phyloP scores from a whole-genome alignment of 2,329 filamentous ascomycete species.

The Verticillium dahliae region DNA sequence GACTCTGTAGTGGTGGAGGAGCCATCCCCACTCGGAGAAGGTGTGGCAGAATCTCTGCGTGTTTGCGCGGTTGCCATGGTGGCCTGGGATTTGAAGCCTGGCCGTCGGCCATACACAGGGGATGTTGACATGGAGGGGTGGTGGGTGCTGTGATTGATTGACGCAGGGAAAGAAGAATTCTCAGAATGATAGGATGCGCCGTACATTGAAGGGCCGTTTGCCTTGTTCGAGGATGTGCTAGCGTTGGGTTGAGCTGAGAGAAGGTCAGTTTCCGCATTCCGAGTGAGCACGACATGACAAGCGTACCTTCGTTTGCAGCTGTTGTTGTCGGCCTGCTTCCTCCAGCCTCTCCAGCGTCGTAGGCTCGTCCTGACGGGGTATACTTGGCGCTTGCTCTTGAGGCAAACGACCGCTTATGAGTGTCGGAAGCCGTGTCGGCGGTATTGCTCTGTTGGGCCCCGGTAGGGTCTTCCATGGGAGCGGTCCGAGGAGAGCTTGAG shows the following conservation, averaged over 20 bases:
- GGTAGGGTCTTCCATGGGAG: neutral
- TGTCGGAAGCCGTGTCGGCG: conserved; percentile 5
- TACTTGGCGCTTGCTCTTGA: conserved; percentile 12
- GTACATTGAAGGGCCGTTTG: conserved; percentile 40
- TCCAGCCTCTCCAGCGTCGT: neutral
- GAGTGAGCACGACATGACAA: neutral
- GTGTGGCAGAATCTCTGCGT: neutral
- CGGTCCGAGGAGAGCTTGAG: conserved; percentile 18
- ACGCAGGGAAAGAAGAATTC: conserved; percentile 7
- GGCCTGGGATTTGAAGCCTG: neutral
- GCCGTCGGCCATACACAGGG: neutral
- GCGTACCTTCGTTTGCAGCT: neutral
- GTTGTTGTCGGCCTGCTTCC: neutral
- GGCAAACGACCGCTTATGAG: conserved; percentile 8
- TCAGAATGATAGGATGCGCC: conserved; percentile 15
- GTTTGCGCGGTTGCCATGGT: neutral
- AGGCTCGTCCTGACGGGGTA: conserved; percentile 5
- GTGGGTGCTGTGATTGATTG: neutral
- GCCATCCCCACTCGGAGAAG: conserved; percentile 12
- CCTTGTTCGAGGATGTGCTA: conserved; percentile 13
- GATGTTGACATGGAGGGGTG: neutral
- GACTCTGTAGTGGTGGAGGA: conserved; percentile 7
- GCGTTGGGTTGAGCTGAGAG: neutral
- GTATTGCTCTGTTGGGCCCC: neutral
- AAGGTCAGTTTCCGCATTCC: neutral